Evolutionary conservation across 192 early-diverging fungal genomes (phyloP), one percentile per base, ranked within the genome.

Genomic region (Umbelopsis sp.): DNA sequence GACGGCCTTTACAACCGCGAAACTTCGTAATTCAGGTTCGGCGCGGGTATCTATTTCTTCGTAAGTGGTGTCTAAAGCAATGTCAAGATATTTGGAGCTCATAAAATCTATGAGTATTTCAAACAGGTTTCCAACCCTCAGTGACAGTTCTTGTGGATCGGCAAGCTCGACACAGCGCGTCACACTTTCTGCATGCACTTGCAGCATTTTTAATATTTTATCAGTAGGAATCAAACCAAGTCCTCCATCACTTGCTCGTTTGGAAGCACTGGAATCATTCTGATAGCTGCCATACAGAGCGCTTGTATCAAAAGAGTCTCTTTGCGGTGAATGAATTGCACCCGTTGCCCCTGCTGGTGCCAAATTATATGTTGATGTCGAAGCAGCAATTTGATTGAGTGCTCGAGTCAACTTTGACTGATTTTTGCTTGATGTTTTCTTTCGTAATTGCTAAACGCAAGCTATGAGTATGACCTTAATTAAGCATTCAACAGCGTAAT

Each of bases 71-170:
- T 98, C 95, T 47, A 97, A 74, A 12, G 93, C 92, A 8, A 85
- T 86, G 53, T 94, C 90, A 53, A 98, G 71, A 70, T 96, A 98
- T 68, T 89, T 85, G 49, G 86, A 83, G 61, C 94, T 95, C n/a
- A 95, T 78, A 37, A 86, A 87, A 20, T 95, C 86, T 12, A 95
- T 80, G 20, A 98, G 78, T 20, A 91, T 79, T 52, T 85, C 85
- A 73, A 93, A 97, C 21, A 97, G 78, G 7, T 74, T 74, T 5
- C 85, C 82, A 1, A 88, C 86, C 51, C 90, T 84, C 21, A 86
- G 85, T 8, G 94, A 90, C 83, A 88, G 70, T 71, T 90, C 88
- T 48, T 83, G 78, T 18, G 87, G 76, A 67, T 78, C 83, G 30
- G 86, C 87, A 49, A 98, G 83, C 71, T 94, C 91, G 12, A 92